Conservation (phyloP, 352 stramenopile species). For the Globisporangium barbulae region DNA sequence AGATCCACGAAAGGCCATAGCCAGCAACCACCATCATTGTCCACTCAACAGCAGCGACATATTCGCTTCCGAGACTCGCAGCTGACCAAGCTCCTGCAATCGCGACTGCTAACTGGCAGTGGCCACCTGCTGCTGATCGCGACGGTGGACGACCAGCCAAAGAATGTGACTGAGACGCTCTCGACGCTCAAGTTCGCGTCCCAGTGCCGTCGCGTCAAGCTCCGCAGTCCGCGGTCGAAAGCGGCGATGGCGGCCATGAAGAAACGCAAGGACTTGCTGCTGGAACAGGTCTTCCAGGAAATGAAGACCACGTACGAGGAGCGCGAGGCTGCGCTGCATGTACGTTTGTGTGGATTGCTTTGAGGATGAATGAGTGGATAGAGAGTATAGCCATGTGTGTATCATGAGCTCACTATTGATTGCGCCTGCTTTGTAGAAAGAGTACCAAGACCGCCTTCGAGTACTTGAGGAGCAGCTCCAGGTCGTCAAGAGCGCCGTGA, state of each 20-base stretch:
- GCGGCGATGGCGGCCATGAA: slow-evolving; percentile 7
- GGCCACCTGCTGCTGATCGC: slow-evolving; percentile 57
- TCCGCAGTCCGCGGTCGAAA: slow-evolving; percentile 23
- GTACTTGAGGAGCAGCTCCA: slow-evolving; percentile 31
- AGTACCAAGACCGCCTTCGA: slow-evolving; percentile 41
- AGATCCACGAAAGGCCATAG: not conserved
- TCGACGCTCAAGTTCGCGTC: slow-evolving; percentile 77
- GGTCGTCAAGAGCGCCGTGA: slow-evolving; percentile 8
- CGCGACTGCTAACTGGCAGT: slow-evolving; percentile 37
- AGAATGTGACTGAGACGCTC: slow-evolving; percentile 60
- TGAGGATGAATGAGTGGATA: not conserved
- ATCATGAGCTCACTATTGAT: not conserved
- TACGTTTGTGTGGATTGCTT: slow-evolving; percentile 17
- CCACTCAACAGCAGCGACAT: slow-evolving; percentile 21
- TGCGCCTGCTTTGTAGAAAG: slow-evolving; percentile 12
- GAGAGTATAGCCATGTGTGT: not conserved
- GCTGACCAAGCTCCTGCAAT: slow-evolving; percentile 67
- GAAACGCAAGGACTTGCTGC: slow-evolving; percentile 27
- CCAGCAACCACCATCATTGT: not conserved
- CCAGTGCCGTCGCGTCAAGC: slow-evolving; percentile 57
- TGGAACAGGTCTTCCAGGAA: slow-evolving; percentile 46
- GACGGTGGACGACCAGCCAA: slow-evolving; percentile 50
- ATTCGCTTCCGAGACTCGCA: slow-evolving; percentile 74
- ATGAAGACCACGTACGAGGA: slow-evolving; percentile 53
- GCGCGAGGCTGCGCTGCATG: slow-evolving; percentile 40